A percentile compares a stretch with the other conserved stretches of the same genome.
Conservation (phyloP, 305 asterid genomes). For the Fraxinus dipetala region DNA sequence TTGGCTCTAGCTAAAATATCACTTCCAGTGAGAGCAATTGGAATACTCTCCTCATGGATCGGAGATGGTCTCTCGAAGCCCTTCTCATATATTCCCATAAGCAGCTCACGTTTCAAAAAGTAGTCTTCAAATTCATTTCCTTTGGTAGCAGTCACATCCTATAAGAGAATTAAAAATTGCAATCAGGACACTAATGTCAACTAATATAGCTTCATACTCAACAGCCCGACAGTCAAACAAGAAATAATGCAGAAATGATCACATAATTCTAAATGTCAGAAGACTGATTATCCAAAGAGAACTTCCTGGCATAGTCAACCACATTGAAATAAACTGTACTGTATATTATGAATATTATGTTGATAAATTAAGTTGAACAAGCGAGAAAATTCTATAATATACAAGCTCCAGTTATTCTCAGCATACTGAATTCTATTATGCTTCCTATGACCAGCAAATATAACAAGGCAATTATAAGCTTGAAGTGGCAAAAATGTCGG, state of each 20-base stretch:
- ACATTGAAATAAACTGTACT: background rate
- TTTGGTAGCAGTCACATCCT: conserved; percentile 96
- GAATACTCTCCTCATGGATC: conserved; percentile 96
- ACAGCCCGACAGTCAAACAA: background rate
- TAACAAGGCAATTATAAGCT: background rate
- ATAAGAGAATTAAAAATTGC: conserved; percentile 23
- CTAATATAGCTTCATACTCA: conserved; percentile 6
- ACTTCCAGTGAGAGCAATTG: conserved; percentile 89
- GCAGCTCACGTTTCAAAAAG: conserved; percentile 89
- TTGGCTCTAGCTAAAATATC: conserved; percentile 94
- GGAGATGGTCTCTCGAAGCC: conserved; percentile 96
- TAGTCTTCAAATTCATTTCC: conserved; percentile 95
- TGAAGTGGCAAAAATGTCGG: background rate
- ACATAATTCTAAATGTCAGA: conserved; percentile 3
- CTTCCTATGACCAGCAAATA: background rate
- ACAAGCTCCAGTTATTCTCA: conserved; percentile 1
- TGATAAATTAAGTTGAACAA: background rate
- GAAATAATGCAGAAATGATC: conserved; percentile 6
- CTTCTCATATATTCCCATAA: conserved; percentile 95
- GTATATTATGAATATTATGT: background rate
- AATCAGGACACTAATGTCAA: background rate
- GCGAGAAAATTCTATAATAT: background rate
- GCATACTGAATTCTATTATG: background rate
- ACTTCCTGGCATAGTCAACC: background rate
- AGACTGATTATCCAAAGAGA: conserved; percentile 2